These are phyloP conservation scores for Nannochloropsis oceanica DNA, from an alignment of 108 stramenopile genomes.

Conservation along the genomic window DNA sequence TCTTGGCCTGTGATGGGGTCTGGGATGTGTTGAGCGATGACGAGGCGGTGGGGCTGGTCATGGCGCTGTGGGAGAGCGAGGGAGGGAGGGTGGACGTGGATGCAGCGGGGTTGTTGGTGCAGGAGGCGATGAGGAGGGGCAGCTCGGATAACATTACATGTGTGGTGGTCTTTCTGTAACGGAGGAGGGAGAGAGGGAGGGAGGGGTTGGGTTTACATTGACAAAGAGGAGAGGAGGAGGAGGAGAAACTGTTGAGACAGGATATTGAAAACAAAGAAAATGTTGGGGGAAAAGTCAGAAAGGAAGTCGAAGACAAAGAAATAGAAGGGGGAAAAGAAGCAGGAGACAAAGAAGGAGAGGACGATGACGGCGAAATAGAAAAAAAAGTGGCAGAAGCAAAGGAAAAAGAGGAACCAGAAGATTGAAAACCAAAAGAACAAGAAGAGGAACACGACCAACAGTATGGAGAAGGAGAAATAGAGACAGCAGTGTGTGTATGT, in stretches of 20 bases:
- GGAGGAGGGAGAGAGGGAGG: not conserved
- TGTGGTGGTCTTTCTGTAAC: conserved; percentile 31
- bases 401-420: not conserved
- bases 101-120: not conserved
- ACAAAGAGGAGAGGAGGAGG: not conserved
- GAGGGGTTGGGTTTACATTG: not conserved
- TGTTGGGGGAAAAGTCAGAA: not conserved
- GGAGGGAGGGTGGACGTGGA: not conserved
- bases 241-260: not conserved
- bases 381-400: not conserved
- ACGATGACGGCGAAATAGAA: not conserved
- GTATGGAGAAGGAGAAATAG: not conserved
- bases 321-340: conserved; percentile 40
- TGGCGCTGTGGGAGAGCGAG: not conserved
- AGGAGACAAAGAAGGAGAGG: conserved; percentile 25
- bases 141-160: conserved; percentile 42
- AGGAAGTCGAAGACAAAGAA: not conserved
- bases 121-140: conserved; percentile 3
- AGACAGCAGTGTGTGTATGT: not conserved
- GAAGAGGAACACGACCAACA: conserved; percentile 52
- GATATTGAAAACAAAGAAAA: not conserved
- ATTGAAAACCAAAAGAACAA: conserved; percentile 28
- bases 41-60: conserved; percentile 35
- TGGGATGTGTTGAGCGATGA: conserved; percentile 46
- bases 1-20: conserved; percentile 48